Conservation (phyloP, 2,329 filamentous ascomycete genomes). For the Daldinia sp. region DNA sequence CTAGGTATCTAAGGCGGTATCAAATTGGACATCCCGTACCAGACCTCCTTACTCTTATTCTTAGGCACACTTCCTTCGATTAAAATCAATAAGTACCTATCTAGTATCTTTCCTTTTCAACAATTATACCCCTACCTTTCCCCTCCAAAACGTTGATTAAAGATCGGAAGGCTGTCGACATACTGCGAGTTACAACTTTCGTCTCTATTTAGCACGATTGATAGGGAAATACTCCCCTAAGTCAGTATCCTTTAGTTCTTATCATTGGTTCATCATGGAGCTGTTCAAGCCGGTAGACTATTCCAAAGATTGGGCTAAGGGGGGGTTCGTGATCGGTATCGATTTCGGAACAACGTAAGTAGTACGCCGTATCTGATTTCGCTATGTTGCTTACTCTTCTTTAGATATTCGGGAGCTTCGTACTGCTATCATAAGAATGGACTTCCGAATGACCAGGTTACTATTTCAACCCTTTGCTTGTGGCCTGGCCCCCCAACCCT, state of each 20-base stretch:
- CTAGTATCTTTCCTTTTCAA: background rate
- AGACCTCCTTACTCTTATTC: background rate
- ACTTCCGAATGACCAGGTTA: background rate
- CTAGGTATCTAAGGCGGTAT: background rate
- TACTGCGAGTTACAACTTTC: background rate
- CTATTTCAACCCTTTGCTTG: background rate
- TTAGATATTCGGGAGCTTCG: background rate
- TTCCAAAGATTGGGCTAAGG: background rate
- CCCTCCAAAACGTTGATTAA: too few species aligned
- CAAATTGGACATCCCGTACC: background rate
- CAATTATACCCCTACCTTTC: background rate
- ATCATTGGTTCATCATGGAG: background rate
- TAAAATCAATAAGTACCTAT: background rate
- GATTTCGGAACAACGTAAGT: background rate
- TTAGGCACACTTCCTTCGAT: background rate
- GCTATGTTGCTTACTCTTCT: background rate
- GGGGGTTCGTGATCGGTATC: background rate
- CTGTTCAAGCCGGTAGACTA: background rate
- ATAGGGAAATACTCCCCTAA: background rate
- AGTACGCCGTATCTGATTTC: background rate
- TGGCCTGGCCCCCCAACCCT: background rate
- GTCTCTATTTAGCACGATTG: background rate
- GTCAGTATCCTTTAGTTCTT: background rate
- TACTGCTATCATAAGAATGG: background rate
- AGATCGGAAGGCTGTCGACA: background rate